Percentiles rank a stretch among this genome's conserved stretches.
Conservation (phyloP, 2,329 filamentous ascomycete genomes). For the Colletotrichum karsti region DNA sequence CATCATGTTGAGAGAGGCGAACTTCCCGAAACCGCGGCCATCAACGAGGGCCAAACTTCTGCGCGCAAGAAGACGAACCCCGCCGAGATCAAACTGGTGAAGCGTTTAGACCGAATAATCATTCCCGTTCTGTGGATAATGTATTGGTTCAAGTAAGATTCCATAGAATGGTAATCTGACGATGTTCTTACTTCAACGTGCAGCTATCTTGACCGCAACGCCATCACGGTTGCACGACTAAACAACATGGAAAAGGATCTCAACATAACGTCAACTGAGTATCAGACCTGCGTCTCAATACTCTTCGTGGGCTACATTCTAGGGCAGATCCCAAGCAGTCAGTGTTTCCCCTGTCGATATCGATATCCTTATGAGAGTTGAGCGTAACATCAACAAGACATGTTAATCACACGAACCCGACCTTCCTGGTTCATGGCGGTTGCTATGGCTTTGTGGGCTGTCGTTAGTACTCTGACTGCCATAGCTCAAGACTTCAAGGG, state of each 20-base stretch:
- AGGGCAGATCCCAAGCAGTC: conserved; percentile 37
- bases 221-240: conserved; percentile 26
- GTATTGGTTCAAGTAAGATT: conserved; percentile 32
- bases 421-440: conserved; percentile 16
- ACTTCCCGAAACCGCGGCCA: not conserved
- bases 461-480: conserved; percentile 35
- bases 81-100: conserved; percentile 46
- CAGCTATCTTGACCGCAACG: conserved; percentile 33
- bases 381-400: conserved; percentile 1
- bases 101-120: conserved; percentile 42
- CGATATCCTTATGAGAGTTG: no score
- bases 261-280: conserved; percentile 37
- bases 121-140: conserved; percentile 45
- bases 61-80: conserved; percentile 46
- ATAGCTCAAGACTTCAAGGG: conserved; percentile 39
- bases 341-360: conserved; percentile 28
- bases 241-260: conserved; percentile 35
- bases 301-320: conserved; percentile 41
- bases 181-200: not conserved
- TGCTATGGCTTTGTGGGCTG: conserved; percentile 23
- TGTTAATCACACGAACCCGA: conserved; percentile 20
- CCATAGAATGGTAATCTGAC: no score
- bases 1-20: not conserved
- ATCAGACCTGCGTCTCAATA: conserved; percentile 28
- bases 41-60: conserved; percentile 42